Evolutionary conservation across 75 land plant genomes (phyloP), one percentile per base, ranked within the genome.

Genomic region (Sequoia sempervirens): DNA sequence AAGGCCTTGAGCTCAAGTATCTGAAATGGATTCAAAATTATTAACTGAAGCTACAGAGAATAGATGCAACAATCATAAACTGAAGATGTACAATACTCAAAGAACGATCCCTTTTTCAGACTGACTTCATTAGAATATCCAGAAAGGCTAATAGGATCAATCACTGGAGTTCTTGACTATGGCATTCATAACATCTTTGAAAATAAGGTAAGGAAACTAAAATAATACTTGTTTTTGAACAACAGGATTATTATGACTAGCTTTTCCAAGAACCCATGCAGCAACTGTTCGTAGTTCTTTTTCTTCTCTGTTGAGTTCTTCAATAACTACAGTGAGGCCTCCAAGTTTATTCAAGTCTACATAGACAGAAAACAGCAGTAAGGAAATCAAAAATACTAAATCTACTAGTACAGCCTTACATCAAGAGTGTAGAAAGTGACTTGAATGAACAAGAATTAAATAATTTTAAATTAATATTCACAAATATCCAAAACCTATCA

Each of bases 201-300:
- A 74, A 74, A 17, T 74, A 38, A 75, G 38, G 75, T 5, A 36
- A 40, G 41, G n/a, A 75, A 45, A 78, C n/a, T 78, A 78, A 26
- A 78, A 23, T 26, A 78, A 3, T 45, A 92, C 99, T 94, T 97
- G 94, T 40, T 89, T 86, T 83, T 97, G 99, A 81, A 97, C 96
- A 84, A 94, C 73, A 17, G 90, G 88, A 84, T 96, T 95, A 81
- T 97, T 97, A 81, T 97, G 98, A 85, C 96, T 87, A 26, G 98
- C 96, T 90, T 96, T 93, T 53, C 99, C 99, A 83, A 97, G 89
- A 83, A 97, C 82, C 98, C 96, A 97, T 41, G 99, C 99, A 87
- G 99, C 91, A 46, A 81, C 83, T 54, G 82, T 92, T 73, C 99
- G 89, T 37, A 94, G 89, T 45, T 94, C 96, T 56, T 91, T 66